Conservation (phyloP, 805 yeast species). For the Nakazawaea wickerhamii region DNA sequence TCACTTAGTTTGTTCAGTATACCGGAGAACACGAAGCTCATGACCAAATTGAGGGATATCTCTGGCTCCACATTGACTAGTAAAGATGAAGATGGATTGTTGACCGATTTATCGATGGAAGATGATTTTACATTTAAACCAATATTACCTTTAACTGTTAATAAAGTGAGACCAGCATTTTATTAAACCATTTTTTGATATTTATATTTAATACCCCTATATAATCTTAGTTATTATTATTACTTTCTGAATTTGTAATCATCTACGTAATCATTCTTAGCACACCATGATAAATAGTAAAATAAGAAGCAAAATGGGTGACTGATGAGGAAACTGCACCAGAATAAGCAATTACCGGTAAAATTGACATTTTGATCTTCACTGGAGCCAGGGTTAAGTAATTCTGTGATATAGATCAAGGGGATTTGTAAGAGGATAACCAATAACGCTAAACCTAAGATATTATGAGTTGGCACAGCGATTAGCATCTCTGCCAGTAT, state of each 20-base stretch:
- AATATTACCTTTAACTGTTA: constrained; percentile 5
- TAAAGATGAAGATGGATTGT: not conserved
- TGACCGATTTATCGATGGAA: constrained; percentile 8
- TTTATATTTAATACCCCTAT: not conserved
- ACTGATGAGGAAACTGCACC: constrained; percentile 40
- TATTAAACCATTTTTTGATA: not conserved
- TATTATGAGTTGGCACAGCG: constrained; percentile 41
- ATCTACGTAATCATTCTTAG: constrained; percentile 16
- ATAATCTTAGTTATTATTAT: not conserved
- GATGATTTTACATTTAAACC: constrained; percentile 12
- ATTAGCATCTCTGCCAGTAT: constrained; percentile 40
- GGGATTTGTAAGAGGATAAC: constrained; percentile 40
- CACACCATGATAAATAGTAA: constrained; percentile 39
- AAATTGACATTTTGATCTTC: constrained; percentile 23
- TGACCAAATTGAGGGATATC: constrained; percentile 8
- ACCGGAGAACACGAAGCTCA: constrained; percentile 1
- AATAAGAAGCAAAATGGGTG: constrained; percentile 39
- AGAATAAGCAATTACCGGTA: constrained; percentile 40
- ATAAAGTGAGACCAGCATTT: constrained; percentile 6
- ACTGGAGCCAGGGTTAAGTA: constrained; percentile 34
- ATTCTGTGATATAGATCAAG: constrained; percentile 33
- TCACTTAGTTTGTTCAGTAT: constrained; percentile 2
- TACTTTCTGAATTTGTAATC: constrained; percentile 1
- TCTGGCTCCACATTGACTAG: constrained; percentile 7
- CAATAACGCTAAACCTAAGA: constrained; percentile 39